Evolutionary conservation across 2,329 filamentous ascomycete genomes (phyloP).

Genomic region (Emmonsia crescens): DNA sequence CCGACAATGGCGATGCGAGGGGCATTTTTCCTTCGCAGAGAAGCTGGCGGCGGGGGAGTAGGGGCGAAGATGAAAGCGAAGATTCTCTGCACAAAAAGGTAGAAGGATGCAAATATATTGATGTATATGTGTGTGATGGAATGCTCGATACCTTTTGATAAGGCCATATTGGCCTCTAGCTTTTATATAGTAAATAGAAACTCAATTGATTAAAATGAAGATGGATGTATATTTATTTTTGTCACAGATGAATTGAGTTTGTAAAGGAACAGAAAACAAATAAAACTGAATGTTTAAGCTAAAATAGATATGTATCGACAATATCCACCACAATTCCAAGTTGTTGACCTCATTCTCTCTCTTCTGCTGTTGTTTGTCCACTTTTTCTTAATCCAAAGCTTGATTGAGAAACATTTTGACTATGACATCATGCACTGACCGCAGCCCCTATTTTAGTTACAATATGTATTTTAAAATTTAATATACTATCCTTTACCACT

Average conservation of each 20-base stretch:
- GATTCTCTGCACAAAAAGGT: conserved; percentile 54
- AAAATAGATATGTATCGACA: not conserved
- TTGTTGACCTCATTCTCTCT: not conserved
- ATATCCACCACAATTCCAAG: not conserved
- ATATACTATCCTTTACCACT: no score
- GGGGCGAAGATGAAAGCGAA: conserved; percentile 58
- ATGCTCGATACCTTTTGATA: not conserved
- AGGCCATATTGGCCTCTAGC: not conserved
- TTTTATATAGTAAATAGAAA: not conserved
- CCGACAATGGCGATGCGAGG: conserved; percentile 61
- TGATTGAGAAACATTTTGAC: no score
- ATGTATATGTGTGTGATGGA: not conserved
- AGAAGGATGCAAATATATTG: conserved; percentile 45
- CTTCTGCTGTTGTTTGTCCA: not conserved
- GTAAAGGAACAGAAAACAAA: not conserved
- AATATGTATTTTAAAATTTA: no score
- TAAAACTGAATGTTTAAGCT: not conserved
- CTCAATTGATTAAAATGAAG: not conserved
- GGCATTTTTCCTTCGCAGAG: conserved; percentile 39
- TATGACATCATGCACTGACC: not conserved
- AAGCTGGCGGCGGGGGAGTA: conserved; percentile 50
- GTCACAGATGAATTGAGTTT: not conserved
- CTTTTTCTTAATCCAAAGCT: not conserved
- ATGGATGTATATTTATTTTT: not conserved
- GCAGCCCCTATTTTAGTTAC: no score